phyloP scores from a whole-genome alignment of 106 monocot species.

The Acorus calamus region DNA sequence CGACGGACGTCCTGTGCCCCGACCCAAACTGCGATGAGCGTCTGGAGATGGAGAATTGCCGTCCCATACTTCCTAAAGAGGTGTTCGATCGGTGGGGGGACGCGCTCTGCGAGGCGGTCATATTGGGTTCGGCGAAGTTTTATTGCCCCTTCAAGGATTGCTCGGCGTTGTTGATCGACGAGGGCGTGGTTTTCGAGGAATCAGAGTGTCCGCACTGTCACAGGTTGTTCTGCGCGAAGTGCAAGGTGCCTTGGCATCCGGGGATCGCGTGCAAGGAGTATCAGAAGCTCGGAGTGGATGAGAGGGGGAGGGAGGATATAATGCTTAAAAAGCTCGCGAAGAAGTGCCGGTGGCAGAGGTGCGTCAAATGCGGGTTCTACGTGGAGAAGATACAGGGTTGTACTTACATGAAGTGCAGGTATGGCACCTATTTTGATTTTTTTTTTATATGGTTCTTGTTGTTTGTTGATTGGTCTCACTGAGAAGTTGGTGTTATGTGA shows the following conservation, averaged over 20 bases:
- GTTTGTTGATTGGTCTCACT: neutral
- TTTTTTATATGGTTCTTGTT: neutral
- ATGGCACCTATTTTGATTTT: neutral
- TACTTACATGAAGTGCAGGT: slow-evolving; percentile 53
- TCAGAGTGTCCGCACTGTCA: slow-evolving; percentile 63
- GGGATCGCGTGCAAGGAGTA: slow-evolving; percentile 33
- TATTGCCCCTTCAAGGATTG: slow-evolving; percentile 75
- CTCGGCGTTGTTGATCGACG: slow-evolving; percentile 44
- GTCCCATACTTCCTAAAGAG: slow-evolving; percentile 16
- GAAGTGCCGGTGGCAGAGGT: slow-evolving; percentile 42
- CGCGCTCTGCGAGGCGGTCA: slow-evolving; percentile 26
- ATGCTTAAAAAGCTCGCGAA: slow-evolving; percentile 34
- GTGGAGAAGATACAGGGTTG: slow-evolving; percentile 57
- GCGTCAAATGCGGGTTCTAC: slow-evolving; percentile 47
- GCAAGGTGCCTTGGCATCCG: slow-evolving; percentile 56
- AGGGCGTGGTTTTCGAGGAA: slow-evolving; percentile 15
- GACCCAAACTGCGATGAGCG: slow-evolving; percentile 48
- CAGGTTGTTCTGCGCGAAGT: slow-evolving; percentile 54
- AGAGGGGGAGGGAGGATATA: slow-evolving; percentile 39
- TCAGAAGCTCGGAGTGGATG: slow-evolving; percentile 28
- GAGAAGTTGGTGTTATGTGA: neutral
- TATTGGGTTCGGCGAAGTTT: slow-evolving; percentile 22
- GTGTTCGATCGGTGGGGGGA: slow-evolving; percentile 48
- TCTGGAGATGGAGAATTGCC: slow-evolving; percentile 32
- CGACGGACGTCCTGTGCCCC: slow-evolving; percentile 41